These are phyloP conservation scores for Fusarium proliferatum DNA, from an alignment of 2,329 filamentous ascomycete genomes.

Conservation along the genomic window DNA sequence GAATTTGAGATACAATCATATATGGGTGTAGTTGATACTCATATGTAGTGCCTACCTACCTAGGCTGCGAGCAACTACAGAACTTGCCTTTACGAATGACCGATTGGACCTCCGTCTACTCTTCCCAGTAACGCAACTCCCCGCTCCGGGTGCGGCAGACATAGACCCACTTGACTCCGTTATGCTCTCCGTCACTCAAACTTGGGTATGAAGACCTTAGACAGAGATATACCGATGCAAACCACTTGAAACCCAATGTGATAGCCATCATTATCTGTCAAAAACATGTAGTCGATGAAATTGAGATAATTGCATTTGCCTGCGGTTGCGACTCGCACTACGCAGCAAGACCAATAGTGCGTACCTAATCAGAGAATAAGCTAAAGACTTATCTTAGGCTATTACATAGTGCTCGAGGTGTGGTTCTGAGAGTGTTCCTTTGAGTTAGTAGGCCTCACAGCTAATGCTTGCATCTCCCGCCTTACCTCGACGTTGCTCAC, in stretches of 20 bases:
- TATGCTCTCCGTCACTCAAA: background rate
- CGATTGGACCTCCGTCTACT: background rate
- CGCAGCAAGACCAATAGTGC: background rate
- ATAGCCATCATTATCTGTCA: background rate
- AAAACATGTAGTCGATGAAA: background rate
- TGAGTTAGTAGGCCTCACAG: background rate
- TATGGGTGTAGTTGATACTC: background rate
- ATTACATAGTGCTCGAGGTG: background rate
- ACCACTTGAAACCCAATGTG: background rate
- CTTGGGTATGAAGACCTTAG: background rate
- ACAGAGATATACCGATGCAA: background rate
- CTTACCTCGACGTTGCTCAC: slow-evolving; percentile 23
- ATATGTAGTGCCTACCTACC: background rate
- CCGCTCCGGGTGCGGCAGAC: background rate
- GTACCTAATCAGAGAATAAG: background rate
- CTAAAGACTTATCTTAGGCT: background rate
- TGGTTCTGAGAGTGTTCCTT: background rate
- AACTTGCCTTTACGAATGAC: background rate
- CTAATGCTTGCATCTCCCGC: background rate
- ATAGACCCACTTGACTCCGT: background rate
- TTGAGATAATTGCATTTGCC: background rate
- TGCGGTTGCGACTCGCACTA: background rate
- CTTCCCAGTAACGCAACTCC: background rate
- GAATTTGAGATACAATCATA: no score
- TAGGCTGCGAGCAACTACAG: background rate